phyloP scores from a whole-genome alignment of 495 filamentous ascomycete genomes.

The Extremus antarcticus region DNA sequence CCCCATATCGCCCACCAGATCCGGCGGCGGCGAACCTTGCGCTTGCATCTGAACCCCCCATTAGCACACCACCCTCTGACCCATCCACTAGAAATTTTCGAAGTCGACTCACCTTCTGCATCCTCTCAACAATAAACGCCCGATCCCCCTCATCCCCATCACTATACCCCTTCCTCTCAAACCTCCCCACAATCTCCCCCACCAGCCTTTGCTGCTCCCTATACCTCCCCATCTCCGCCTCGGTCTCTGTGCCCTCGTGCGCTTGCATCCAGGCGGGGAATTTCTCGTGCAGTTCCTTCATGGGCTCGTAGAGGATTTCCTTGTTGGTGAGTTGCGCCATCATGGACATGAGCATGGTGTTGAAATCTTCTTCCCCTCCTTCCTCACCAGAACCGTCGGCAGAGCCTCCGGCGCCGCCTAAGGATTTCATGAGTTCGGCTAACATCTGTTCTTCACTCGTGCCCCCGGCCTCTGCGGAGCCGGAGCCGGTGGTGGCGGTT shows the following conservation, averaged over 20 bases:
- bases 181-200: conserved; percentile 74
- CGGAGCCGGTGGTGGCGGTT: conserved; percentile 50
- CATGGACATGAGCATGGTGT: conserved; percentile 88
- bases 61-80: conserved; percentile 6
- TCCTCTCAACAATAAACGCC: conserved; percentile 88
- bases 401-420: conserved; percentile 45
- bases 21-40: conserved; percentile 75
- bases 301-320: conserved; percentile 95
- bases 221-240: conserved; percentile 69
- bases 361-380: conserved; percentile 73
- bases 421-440: conserved; percentile 73
- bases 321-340: conserved; percentile 98
- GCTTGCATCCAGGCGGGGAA: conserved; percentile 80
- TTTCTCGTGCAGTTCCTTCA: conserved; percentile 90
- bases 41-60: conserved; percentile 70
- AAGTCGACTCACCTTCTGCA: conserved; percentile 81
- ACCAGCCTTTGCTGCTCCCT: conserved; percentile 74
- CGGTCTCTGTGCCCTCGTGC: conserved; percentile 50
- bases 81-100: not conserved
- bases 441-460: conserved; percentile 59
- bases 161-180: conserved; percentile 65
- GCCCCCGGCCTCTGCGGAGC: not conserved
- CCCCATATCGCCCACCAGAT: conserved; percentile 81
- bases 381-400: conserved; percentile 41
- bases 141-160: conserved; percentile 73